Evolutionary conservation across 306 rosid genomes (phyloP).

Genomic region (Acacia melanoxylon): DNA sequence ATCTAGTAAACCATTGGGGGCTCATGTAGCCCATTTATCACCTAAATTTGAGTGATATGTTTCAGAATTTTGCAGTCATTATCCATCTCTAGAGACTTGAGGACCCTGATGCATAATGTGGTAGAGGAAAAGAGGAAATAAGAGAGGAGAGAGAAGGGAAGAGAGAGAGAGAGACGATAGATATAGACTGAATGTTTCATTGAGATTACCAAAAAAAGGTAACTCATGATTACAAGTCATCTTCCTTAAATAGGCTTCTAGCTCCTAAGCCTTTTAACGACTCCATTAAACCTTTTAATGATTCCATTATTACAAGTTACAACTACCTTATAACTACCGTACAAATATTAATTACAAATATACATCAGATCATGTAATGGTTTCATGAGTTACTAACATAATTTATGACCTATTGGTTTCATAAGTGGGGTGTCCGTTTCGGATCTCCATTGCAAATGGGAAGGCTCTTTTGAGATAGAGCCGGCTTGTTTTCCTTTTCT

Average conservation of each 20-base stretch:
- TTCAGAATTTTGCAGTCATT: no score
- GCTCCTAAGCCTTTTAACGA: neutral
- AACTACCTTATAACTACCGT: neutral
- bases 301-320: neutral
- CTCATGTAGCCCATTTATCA: no score
- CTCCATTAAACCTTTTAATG: neutral
- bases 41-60: no score
- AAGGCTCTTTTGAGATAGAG: neutral
- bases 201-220: neutral
- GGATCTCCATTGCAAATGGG: neutral
- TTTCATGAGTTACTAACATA: no score
- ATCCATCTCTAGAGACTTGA: no score
- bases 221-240: neutral
- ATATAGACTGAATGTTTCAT: neutral
- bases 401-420: neutral
- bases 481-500: no score
- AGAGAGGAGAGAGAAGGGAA: neutral
- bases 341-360: neutral
- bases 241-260: neutral
- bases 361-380: no score
- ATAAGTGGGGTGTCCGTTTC: neutral
- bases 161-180: neutral
- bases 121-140: no score
- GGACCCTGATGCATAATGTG: no score
- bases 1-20: no score